Base-by-base conservation (phyloP, 331 rosid genomes). In the Pyracantha coccinea region DNA sequence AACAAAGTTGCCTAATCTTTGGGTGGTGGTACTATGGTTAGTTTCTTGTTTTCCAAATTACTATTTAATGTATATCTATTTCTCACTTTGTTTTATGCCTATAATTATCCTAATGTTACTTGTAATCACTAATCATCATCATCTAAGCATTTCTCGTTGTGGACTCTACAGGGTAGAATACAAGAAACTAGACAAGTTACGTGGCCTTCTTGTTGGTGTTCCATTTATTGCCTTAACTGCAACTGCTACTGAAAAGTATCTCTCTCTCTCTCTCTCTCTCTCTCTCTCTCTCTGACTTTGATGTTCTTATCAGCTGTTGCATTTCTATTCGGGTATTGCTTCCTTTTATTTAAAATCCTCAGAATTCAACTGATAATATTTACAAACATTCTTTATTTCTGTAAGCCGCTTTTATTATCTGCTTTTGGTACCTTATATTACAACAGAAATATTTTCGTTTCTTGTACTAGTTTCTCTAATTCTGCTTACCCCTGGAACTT, bases 141-240 rank as follows among this genome's bases (percentile, higher is more conserved):
- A 20, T 53, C 60, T 21, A 21, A 71, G 59, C 68, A 75, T 25
- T 75, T 75, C 50, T 75, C 50, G 23, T 69, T 60, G 66, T 66
- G 62, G 77, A 60, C 60, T 60, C 11, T 68, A n/a, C 83, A 85
- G 96, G 90, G 88, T 86, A 66, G 97, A 91, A 60, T 91, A 93
- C 92, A 89, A 93, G 86, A 83, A 75, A 23, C 73, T 93, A 73
- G 92, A 88, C 89, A 88, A 84, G 78, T 81, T 93, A 71, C 97
- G 98, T 6, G 75, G 79, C 74, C 72, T 91, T 86, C 91, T 93
- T 50, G 54, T 66, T 52, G 89, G 84, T 79, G 96, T 93, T 77
- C 97, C 97, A 64, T 93, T 91, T 88, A 84, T 93, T 81, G 97
- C 88, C 79, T 80, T 93, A 65, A 93, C 98, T 55, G 98, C 98